Conservation (phyloP, 306 rosid genomes). For the Castanopsis chinensis region DNA sequence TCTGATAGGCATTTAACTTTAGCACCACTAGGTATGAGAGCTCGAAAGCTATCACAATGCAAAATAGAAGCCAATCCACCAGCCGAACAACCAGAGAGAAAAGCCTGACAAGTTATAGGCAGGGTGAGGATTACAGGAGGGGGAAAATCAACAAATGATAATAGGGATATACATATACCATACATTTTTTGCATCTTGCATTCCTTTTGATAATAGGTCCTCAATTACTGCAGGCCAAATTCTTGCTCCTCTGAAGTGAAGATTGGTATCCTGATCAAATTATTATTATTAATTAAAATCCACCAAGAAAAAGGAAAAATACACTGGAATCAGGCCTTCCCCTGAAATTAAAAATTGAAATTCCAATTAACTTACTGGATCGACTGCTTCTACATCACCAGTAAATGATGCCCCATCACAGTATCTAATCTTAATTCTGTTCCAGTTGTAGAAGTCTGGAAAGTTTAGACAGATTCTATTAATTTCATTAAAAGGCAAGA, state of each 20-base stretch:
- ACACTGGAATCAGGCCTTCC: neutral
- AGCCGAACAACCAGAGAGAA: slow-evolving; percentile 95
- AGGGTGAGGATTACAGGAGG: neutral
- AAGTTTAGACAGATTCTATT: slow-evolving; percentile 2
- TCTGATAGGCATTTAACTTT: slow-evolving; percentile 88
- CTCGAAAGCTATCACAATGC: slow-evolving; percentile 78
- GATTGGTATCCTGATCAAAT: slow-evolving; percentile 62
- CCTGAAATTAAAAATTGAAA: slow-evolving; percentile 3
- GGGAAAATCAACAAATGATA: neutral
- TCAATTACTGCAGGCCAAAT: slow-evolving; percentile 64
- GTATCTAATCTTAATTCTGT: slow-evolving; percentile 80
- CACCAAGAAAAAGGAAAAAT: neutral
- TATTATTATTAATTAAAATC: neutral
- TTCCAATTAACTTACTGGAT: slow-evolving; percentile 60
- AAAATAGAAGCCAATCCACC: slow-evolving; percentile 88
- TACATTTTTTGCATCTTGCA: slow-evolving; percentile 76
- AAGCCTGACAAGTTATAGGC: slow-evolving; percentile 51
- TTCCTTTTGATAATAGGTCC: slow-evolving; percentile 80
- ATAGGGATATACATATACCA: slow-evolving; percentile 18
- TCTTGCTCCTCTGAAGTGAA: slow-evolving; percentile 92
- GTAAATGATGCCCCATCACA: slow-evolving; percentile 96
- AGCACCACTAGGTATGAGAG: slow-evolving; percentile 54
- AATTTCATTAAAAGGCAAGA: neutral
- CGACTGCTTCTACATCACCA: slow-evolving; percentile 79
- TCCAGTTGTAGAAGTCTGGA: slow-evolving; percentile 89